Conservation (phyloP, 495 filamentous ascomycete species). For the Hypoxylon perforatum region DNA sequence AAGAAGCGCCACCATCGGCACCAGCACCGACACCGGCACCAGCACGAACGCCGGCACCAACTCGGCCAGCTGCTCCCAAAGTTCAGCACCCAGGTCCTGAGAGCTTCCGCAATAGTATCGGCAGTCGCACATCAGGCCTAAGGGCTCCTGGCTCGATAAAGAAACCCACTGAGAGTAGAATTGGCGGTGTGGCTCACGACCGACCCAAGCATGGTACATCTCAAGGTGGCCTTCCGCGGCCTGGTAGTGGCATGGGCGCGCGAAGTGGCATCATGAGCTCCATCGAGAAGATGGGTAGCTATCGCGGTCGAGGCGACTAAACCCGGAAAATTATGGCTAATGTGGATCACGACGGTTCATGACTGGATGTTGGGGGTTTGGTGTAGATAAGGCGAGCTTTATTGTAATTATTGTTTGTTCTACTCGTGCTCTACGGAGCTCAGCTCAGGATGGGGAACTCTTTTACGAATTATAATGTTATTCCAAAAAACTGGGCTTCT, state of each 20-base stretch:
- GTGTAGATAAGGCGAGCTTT: conserved; percentile 27
- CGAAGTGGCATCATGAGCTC: conserved; percentile 74
- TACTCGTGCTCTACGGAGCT: conserved; percentile 32
- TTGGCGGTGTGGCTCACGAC: conserved; percentile 55
- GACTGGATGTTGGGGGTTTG: conserved; percentile 24
- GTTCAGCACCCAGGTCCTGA: conserved; percentile 23
- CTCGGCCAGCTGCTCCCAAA: conserved; percentile 26
- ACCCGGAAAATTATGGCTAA: background rate
- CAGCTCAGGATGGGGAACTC: conserved; percentile 11
- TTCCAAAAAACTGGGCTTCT: background rate
- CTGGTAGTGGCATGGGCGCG: conserved; percentile 55
- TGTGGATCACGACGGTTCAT: conserved; percentile 20
- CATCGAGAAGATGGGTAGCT: conserved; percentile 75
- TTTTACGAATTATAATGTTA: conserved; percentile 24
- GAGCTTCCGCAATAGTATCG: conserved; percentile 39
- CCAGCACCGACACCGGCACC: background rate
- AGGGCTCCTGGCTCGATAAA: conserved; percentile 53
- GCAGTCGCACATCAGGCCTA: conserved; percentile 53
- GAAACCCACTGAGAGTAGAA: conserved; percentile 53
- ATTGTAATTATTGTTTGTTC: conserved; percentile 29
- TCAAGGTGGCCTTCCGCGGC: conserved; percentile 54
- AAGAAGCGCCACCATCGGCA: conserved; percentile 8
- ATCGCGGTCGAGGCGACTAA: conserved; percentile 48
- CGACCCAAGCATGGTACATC: conserved; percentile 53
- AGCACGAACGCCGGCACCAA: conserved; percentile 6